Conservation (phyloP, 495 filamentous ascomycete genomes). For the Penicillium samsonianum region DNA sequence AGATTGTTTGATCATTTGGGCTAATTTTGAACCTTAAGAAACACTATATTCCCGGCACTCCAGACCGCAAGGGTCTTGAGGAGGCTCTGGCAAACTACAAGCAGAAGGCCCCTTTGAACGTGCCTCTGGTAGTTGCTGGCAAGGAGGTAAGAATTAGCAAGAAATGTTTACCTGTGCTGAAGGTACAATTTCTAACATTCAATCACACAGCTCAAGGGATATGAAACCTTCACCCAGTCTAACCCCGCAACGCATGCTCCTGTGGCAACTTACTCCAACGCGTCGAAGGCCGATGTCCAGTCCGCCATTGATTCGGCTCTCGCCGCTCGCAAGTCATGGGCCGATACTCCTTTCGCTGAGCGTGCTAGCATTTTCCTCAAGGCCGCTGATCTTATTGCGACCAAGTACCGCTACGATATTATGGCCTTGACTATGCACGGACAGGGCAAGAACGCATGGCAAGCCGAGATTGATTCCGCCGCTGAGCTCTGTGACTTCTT, state of each 20-base stretch:
- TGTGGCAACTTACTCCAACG: conserved; percentile 77
- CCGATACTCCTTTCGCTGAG: conserved; percentile 78
- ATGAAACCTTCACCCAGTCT: conserved; percentile 55
- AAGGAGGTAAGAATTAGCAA: conserved; percentile 58
- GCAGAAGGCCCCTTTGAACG: conserved; percentile 60
- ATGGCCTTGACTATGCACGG: conserved; percentile 93
- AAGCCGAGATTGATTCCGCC: conserved; percentile 93
- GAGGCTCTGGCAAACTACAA: conserved; percentile 65
- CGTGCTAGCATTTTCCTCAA: conserved; percentile 93
- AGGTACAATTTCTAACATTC: neutral
- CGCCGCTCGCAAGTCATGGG: conserved; percentile 78
- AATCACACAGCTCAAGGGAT: conserved; percentile 34
- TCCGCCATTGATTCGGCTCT: conserved; percentile 79
- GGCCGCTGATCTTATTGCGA: conserved; percentile 82
- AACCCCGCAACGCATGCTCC: conserved; percentile 77
- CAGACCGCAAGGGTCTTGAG: conserved; percentile 72
- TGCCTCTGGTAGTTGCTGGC: conserved; percentile 79
- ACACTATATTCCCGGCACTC: conserved; percentile 79
- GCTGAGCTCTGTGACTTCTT: conserved; percentile 92
- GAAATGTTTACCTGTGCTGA: neutral
- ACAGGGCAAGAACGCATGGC: conserved; percentile 95
- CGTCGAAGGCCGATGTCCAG: conserved; percentile 68
- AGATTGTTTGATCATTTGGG: neutral
- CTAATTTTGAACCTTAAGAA: conserved; percentile 53
- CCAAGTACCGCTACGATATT: conserved; percentile 89